Evolutionary conservation across 169 alveolate species (phyloP), one percentile per base, ranked within the genome.

Genomic region (Plasmodium berghei): DNA sequence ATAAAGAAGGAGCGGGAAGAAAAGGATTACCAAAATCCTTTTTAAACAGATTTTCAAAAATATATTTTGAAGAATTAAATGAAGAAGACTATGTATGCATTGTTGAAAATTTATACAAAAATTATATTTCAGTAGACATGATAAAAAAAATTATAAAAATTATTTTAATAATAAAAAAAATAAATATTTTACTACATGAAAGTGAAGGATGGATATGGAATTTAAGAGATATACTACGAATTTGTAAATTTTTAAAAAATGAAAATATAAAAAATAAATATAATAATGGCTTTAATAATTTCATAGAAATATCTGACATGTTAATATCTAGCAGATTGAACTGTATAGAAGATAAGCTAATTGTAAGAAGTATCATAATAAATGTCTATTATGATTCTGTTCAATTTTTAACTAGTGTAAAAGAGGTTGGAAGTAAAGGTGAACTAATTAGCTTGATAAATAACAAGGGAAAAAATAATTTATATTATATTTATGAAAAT

Each of bases 11-110:
- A 9, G 99, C 99, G 28, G 99, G 99, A 5, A 97, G 99, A 56
- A 99, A 99, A 90, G 98, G 99, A 34, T 95, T 99, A 24, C 99
- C 99, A 0, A 97, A 97, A 91, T 98, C 99, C 46, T 98, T 99
- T 80, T 92, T 99, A 73, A 99, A 99, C 93, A 96, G 99, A 73
- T 99, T 99, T 93, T 97, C 98, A 42, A 97, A 97, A 89, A 96
- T 99, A 18, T 96, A 96, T 83, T 95, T 98, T 40, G 95, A 95
- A 24, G 98, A 96, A 40, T 91, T 97, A 58, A 92, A 88, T 74
- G 85, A 87, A 26, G 89, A 93, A 42, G 99, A 97, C 75, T 97
- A 95, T 89, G 69, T 80, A 24, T 92, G 93, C 34, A 97, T 98
- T 87, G 89, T 97, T 16, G 88, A 74, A 73, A 92, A 95, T 59